Evolutionary conservation across 768 basidiomycete genomes (phyloP), one percentile per base, ranked within the genome.

Genomic region (Leccinum uliginosum): DNA sequence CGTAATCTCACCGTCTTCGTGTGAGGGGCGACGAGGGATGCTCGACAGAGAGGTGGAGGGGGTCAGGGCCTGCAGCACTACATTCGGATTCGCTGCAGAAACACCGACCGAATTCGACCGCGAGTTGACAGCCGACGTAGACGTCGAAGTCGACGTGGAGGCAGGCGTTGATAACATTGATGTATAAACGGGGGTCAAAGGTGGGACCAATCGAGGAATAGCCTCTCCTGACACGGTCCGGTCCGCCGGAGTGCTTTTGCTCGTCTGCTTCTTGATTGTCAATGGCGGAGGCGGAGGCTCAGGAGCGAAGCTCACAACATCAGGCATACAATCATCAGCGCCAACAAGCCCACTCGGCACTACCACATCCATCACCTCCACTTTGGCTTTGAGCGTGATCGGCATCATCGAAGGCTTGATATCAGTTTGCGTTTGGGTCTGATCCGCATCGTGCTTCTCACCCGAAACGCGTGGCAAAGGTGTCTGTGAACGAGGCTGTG

Each of bases 1-100:
- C 0, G 64, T 64, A 54, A 83, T 82, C 65, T 83, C 82, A 4
- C 81, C 81, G 43, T 83, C 82, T 64, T 83, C 82, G 26, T 78
- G 79, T 6, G 79, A 75, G 0, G 68, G 64, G 9, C 70, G 67
- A n/a, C 68, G 68, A 8, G 59, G 23, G 9, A 60, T 34, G 17
- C 19, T 62, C 14, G 62, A 59, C 30, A 61, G 59, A 32, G 54
- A 43, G 29, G 55, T 23, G 8, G 48, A 17, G 4, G 51, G 4
- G 14, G 51, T 17, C 9, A 40, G 51, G 14, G 53, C 15, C n/a
- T 61, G 46, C 14, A 30, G 35, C 2, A 38, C n/a, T 10, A 40
- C 32, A 50, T 46, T 57, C 7, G 23, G 15, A 55, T 50, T 65
- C 10, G 53, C n/a, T 1, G 57, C 21, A 29, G 58, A 55, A 14